Conservation (phyloP, 257 asterid species). For the Solanum phureja region DNA sequence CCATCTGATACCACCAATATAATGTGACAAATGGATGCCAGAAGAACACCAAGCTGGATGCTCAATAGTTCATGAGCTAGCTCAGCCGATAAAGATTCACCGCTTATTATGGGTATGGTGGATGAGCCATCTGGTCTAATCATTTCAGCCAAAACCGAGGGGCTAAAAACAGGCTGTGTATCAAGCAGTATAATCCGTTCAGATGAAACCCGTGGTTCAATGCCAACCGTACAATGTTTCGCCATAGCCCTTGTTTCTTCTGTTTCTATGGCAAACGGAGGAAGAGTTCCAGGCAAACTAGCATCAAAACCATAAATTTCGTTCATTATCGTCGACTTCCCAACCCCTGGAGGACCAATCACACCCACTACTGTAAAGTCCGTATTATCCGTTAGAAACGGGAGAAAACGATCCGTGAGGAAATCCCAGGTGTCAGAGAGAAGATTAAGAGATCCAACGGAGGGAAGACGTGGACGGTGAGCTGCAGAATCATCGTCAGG, state of each 20-base stretch:
- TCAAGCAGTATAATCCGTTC: constrained; percentile 93
- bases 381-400: constrained; percentile 83
- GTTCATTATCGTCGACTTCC: constrained; percentile 86
- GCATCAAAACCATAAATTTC: constrained; percentile 93
- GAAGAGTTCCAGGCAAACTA: constrained; percentile 76
- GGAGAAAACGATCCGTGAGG: constrained; percentile 71
- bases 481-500: constrained; percentile 67
- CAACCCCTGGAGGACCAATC: constrained; percentile 86
- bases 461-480: constrained; percentile 76
- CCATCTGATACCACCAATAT: constrained; percentile 85
- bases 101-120: constrained; percentile 57
- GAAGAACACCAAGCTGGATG: constrained; percentile 93
- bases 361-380: constrained; percentile 91
- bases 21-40: constrained; percentile 76
- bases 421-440: constrained; percentile 86
- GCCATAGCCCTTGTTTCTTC: constrained; percentile 86
- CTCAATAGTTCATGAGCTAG: constrained; percentile 88
- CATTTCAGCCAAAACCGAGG: constrained; percentile 88
- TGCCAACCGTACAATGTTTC: constrained; percentile 76
- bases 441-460: constrained; percentile 78
- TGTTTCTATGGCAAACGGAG: constrained; percentile 71
- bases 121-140: constrained; percentile 89
- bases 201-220: constrained; percentile 80
- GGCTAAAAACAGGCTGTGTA: constrained; percentile 94
- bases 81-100: constrained; percentile 85